phyloP scores from a whole-genome alignment of 352 stramenopile genomes.

The Pseudoperonospora humuli region DNA sequence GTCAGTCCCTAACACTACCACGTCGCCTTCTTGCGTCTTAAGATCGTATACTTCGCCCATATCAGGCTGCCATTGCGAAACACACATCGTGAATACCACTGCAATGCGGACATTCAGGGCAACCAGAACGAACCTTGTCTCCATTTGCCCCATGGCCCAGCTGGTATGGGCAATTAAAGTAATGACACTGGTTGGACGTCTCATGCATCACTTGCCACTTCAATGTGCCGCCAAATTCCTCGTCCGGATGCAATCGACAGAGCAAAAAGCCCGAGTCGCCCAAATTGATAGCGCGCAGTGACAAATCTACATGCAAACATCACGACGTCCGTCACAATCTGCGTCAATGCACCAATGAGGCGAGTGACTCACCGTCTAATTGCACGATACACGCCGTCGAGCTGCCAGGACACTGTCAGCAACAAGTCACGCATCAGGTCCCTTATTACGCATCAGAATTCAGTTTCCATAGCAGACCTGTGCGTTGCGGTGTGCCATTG shows the following conservation, averaged over 20 bases:
- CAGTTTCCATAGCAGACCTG: slow-evolving; percentile 27
- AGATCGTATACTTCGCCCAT: slow-evolving; percentile 87
- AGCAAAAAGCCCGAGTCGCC: slow-evolving; percentile 93
- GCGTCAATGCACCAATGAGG: not conserved
- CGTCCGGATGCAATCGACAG: slow-evolving; percentile 57
- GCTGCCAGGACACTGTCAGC: slow-evolving; percentile 54
- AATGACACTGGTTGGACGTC: slow-evolving; percentile 90
- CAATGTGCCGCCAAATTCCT: slow-evolving; percentile 11
- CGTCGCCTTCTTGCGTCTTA: slow-evolving; percentile 77
- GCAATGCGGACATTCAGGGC: not conserved
- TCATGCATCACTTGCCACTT: slow-evolving; percentile 83
- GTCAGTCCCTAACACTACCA: slow-evolving; percentile 91
- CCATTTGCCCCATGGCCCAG: slow-evolving; percentile 80
- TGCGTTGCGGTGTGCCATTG: slow-evolving; percentile 52
- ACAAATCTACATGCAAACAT: slow-evolving; percentile 22
- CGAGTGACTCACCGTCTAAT: slow-evolving; percentile 39
- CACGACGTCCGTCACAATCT: not conserved
- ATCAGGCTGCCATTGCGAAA: slow-evolving; percentile 48
- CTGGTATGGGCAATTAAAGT: slow-evolving; percentile 96
- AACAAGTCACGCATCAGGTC: slow-evolving; percentile 2
- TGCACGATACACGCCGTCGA: slow-evolving; percentile 83
- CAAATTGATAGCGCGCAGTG: slow-evolving; percentile 86
- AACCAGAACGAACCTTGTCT: slow-evolving; percentile 57
- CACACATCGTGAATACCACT: slow-evolving; percentile 2
- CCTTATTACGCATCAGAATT: not conserved